Conservation (phyloP, 163 green algal species). For the Botryococcus braunii region DNA sequence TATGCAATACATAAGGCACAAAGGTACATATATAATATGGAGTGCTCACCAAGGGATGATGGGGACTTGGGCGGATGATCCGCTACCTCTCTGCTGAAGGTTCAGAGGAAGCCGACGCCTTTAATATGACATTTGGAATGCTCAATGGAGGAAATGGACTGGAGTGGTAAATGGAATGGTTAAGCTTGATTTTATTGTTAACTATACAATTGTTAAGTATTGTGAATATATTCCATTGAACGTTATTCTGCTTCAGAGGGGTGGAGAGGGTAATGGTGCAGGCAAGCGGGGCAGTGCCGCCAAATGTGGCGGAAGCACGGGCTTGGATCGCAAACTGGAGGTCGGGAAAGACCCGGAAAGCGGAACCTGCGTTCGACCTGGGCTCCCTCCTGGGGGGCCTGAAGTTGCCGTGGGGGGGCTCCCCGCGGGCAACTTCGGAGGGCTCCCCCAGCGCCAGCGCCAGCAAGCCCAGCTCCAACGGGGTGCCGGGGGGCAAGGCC, state of each 20-base stretch:
- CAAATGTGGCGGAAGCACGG: conserved; percentile 6
- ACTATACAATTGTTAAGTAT: neutral
- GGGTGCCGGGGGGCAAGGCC: too few species aligned
- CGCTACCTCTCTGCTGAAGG: too few species aligned
- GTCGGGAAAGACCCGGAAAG: conserved; percentile 3
- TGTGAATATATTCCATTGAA: neutral
- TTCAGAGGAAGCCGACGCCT: neutral
- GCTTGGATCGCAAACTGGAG: conserved; percentile 3
- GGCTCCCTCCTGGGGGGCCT: too few species aligned
- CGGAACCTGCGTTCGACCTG: too few species aligned
- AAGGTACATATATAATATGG: too few species aligned
- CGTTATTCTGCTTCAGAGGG: neutral
- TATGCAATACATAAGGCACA: too few species aligned
- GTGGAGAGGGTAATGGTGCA: neutral
- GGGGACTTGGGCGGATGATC: too few species aligned
- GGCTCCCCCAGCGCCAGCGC: too few species aligned
- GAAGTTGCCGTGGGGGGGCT: too few species aligned
- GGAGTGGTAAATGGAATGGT: neutral
- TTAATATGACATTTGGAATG: neutral
- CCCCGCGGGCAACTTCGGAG: too few species aligned
- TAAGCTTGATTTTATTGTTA: neutral
- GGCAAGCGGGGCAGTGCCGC: neutral
- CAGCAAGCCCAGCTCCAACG: too few species aligned
- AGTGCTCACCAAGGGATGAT: too few species aligned
- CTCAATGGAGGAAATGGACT: neutral